Base-by-base conservation (phyloP, 257 asterid genomes). In the Marsdenia floribunda region DNA sequence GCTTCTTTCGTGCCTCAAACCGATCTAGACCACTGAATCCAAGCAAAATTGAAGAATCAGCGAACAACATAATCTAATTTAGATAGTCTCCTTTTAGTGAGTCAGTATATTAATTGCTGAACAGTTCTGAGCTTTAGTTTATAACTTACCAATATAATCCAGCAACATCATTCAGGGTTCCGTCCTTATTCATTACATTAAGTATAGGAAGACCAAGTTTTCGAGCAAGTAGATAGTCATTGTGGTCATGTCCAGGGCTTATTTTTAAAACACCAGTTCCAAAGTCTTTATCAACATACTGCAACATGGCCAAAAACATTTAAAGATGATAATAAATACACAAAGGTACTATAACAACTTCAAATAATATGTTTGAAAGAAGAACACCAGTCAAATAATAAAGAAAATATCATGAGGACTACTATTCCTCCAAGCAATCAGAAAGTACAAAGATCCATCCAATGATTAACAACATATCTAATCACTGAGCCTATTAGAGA, bases 161-260 rank as follows among this genome's bases (percentile, higher is more conserved):
- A 80, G 99, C 99, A 77, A 95, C 93, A 75, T 95, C 96, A 76
- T 95, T 95, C 26, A 95, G 84, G 6, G 99, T 95, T 83, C 97
- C 99, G 72, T 95, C 98, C 82, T 95, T 92, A 84, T 95, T 95
- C 98, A 95, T 95, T 87, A 95, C 90, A 87, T 88, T 95, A 42
- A 95, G 99, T 80, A 95, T 90, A 67, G 98, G 98, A 85, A 95
- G 97, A 74, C 99, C 99, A 79, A 95, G 96, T 85, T 95, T 95
- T 70, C 97, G 93, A 72, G 98, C 98, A 79, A 95, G 98, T 76
- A 95, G 97, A 81, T 95, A 95, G 82, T 95, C 99, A 77, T 89
- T 95, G 86, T 95, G 99, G 82, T 95, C 99, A 80, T 95, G 99
- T 53, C 99, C 99, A 75, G 99, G 99, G 87, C 99, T 95, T 79